Evolutionary conservation across 371 early-diverging fungal species (phyloP).

Genomic region (Mucor circinelloides): DNA sequence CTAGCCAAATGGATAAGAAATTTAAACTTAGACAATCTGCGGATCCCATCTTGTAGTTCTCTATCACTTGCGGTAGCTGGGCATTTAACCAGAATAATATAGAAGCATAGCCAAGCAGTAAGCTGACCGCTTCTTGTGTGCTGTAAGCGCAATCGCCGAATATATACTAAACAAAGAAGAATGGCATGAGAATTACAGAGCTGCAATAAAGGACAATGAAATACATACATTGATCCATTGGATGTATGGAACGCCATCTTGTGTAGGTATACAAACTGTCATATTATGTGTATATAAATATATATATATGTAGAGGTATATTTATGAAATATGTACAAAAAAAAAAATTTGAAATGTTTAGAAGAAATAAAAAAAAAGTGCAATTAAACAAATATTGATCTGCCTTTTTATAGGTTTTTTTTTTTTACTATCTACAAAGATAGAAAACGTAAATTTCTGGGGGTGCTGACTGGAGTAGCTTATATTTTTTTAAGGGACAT

Average conservation of each 20-base stretch:
- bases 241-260: slow-evolving; percentile 31
- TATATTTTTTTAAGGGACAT: background rate
- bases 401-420: background rate
- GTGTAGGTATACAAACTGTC: slow-evolving; percentile 33
- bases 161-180: background rate
- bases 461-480: slow-evolving; percentile 5
- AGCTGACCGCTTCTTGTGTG: slow-evolving; percentile 32
- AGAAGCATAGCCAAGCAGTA: slow-evolving; percentile 61
- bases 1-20: slow-evolving; percentile 69
- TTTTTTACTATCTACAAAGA: slow-evolving; percentile 5
- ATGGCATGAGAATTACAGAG: background rate
- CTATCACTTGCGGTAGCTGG: slow-evolving; percentile 69
- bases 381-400: background rate
- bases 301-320: background rate
- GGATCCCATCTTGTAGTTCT: slow-evolving; percentile 57
- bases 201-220: background rate
- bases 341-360: background rate
- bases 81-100: slow-evolving; percentile 74
- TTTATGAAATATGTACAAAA: background rate
- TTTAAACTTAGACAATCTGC: slow-evolving; percentile 56
- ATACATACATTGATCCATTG: slow-evolving; percentile 42
- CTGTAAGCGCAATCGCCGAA: slow-evolving; percentile 59
- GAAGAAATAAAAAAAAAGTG: background rate
- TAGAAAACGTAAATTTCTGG: slow-evolving; percentile 3
- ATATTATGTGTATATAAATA: slow-evolving; percentile 12